These are phyloP conservation scores for Xylaria sp. DNA, from an alignment of 2,329 filamentous ascomycete genomes.

Conservation along the genomic window DNA sequence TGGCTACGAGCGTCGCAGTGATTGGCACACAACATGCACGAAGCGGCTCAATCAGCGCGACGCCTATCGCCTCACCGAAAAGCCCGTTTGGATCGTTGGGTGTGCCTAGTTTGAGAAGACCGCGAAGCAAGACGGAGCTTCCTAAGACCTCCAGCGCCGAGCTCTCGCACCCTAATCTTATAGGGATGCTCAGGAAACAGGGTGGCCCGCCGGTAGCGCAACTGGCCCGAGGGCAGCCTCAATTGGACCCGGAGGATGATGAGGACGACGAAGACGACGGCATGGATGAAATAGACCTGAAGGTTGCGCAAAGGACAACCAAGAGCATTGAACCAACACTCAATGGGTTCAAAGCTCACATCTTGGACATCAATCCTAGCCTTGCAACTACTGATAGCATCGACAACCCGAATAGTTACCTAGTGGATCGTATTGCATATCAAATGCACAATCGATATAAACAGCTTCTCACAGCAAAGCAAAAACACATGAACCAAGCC, in stretches of 20 bases:
- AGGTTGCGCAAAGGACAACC: constrained; percentile 65
- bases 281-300: constrained; percentile 64
- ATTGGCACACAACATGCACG: constrained; percentile 63
- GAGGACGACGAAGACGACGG: constrained; percentile 66
- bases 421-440: constrained; percentile 81
- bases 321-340: constrained; percentile 74
- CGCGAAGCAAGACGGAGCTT: constrained; percentile 61
- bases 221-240: constrained; percentile 48
- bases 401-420: constrained; percentile 55
- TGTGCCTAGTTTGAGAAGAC: constrained; percentile 56
- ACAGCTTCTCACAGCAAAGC: constrained; percentile 70
- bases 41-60: constrained; percentile 65
- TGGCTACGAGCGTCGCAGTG: constrained; percentile 60
- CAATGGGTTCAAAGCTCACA: constrained; percentile 77
- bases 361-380: constrained; percentile 74
- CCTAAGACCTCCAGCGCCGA: constrained; percentile 47
- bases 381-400: constrained; percentile 50
- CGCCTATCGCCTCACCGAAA: constrained; percentile 60
- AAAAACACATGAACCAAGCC: constrained; percentile 71
- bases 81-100: constrained; percentile 52
- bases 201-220: constrained; percentile 61
- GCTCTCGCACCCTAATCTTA: constrained; percentile 52
- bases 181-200: constrained; percentile 57
- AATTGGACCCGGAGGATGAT: constrained; percentile 58
- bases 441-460: constrained; percentile 84